Percentiles rank a stretch among this genome's conserved stretches.
phyloP scores from a whole-genome alignment of 1,284 basidiomycete species.

The Erythrobasidium hasegawianum region DNA sequence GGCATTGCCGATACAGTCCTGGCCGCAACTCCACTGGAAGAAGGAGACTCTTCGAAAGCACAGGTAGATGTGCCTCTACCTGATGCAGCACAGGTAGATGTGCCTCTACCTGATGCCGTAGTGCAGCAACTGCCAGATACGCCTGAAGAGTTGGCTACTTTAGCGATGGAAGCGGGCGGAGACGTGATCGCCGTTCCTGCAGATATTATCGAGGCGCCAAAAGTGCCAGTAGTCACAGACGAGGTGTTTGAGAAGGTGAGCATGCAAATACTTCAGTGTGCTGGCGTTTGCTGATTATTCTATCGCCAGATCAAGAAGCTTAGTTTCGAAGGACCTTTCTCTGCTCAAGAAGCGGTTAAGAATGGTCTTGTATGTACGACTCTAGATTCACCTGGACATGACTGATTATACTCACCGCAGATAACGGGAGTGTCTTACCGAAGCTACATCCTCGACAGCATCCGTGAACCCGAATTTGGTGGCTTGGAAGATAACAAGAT shows the following conservation, averaged over 20 bases:
- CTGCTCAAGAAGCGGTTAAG: slow-evolving; percentile 46
- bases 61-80: background rate
- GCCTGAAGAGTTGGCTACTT: background rate
- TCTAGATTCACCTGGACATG: background rate
- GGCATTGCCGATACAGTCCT: background rate
- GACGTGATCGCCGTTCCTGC: too few species aligned
- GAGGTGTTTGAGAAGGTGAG: slow-evolving; percentile 17
- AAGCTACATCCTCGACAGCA: slow-evolving; percentile 46
- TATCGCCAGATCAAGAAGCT: slow-evolving; percentile 40
- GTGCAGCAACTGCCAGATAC: background rate
- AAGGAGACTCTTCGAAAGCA: background rate
- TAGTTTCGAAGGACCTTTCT: slow-evolving; percentile 49
- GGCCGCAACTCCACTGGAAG: slow-evolving; percentile 8
- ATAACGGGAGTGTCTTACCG: slow-evolving; percentile 49
- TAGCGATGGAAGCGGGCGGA: too few species aligned
- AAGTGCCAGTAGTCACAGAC: background rate
- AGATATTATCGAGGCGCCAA: background rate
- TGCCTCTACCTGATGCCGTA: background rate
- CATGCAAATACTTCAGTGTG: too few species aligned
- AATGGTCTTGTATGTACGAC: slow-evolving; percentile 44
- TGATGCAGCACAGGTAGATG: too few species aligned
- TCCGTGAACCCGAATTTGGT: slow-evolving; percentile 42
- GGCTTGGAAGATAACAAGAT: slow-evolving; percentile 31
- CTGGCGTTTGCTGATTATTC: background rate
- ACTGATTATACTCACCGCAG: background rate